A percentile compares a stretch with the other conserved stretches of the same genome.
Conservation (phyloP, 2,329 filamentous ascomycete genomes). For the Colletotrichum ledebouriae region DNA sequence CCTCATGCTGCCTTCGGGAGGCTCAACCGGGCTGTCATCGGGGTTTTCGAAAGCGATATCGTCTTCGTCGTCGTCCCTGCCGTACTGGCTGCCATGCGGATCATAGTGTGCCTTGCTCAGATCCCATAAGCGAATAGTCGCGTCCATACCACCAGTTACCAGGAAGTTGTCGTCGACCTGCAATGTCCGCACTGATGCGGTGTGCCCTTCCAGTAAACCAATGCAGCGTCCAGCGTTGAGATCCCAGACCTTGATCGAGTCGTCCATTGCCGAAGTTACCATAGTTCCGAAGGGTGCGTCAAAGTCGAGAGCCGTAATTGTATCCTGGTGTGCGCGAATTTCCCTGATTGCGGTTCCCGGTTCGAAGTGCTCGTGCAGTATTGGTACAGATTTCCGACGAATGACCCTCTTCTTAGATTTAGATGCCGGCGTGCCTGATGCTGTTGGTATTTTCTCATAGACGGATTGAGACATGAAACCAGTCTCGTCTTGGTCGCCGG, state of each 20-base stretch:
- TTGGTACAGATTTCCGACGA: conserved; percentile 88
- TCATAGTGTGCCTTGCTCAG: conserved; percentile 89
- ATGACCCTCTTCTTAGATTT: conserved; percentile 68
- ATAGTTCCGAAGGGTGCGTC: conserved; percentile 97
- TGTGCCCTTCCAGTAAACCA: conserved; percentile 91
- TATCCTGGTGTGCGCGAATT: conserved; percentile 88
- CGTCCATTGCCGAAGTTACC: conserved; percentile 92
- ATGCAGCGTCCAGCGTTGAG: conserved; percentile 93
- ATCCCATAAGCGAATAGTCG: conserved; percentile 95
- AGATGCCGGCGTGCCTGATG: conserved; percentile 63
- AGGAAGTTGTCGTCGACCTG: conserved; percentile 97
- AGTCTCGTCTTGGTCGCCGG: conserved; percentile 64
- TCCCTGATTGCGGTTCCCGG: conserved; percentile 90
- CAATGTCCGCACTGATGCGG: conserved; percentile 90
- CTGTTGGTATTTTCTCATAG: conserved; percentile 87
- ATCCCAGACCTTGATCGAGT: conserved; percentile 96
- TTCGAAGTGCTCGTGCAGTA: conserved; percentile 95
- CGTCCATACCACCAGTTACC: conserved; percentile 94
- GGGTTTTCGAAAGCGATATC: conserved; percentile 80
- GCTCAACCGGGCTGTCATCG: conserved; percentile 76
- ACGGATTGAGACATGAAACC: conserved; percentile 97
- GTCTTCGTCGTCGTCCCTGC: conserved; percentile 71
- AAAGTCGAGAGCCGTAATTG: conserved; percentile 92
- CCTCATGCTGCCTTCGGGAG: conserved; percentile 83
- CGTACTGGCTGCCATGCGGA: conserved; percentile 73